Conservation (phyloP, 805 yeast species). For the Ogataea neopini region DNA sequence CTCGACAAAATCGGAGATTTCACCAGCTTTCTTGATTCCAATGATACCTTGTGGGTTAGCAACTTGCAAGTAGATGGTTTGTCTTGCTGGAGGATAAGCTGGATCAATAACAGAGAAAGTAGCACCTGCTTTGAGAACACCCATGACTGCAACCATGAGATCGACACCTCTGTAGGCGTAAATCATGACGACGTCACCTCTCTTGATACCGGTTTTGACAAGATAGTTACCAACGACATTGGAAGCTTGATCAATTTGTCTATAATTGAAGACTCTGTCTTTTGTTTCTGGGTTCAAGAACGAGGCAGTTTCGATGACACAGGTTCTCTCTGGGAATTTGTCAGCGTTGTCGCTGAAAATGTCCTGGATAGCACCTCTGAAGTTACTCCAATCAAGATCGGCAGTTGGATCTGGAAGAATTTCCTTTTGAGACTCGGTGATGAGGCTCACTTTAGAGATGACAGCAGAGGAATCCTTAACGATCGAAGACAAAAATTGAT, state of each 20-base stretch:
- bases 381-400: slow-evolving; percentile 87
- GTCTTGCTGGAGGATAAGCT: slow-evolving; percentile 98
- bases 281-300: slow-evolving; percentile 52
- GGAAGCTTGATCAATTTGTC: slow-evolving; percentile 89
- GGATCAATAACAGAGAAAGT: slow-evolving; percentile 98
- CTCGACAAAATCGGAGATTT: slow-evolving; percentile 72
- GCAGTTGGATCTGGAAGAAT: slow-evolving; percentile 84
- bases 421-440: slow-evolving; percentile 62
- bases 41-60: slow-evolving; percentile 92
- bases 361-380: slow-evolving; percentile 95
- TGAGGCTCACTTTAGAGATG: slow-evolving; percentile 63
- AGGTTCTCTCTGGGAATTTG: slow-evolving; percentile 78
- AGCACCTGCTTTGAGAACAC: slow-evolving; percentile 97
- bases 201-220: slow-evolving; percentile 72
- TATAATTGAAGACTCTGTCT: slow-evolving; percentile 77
- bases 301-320: slow-evolving; percentile 90
- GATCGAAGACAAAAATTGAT: slow-evolving; percentile 47
- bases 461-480: slow-evolving; percentile 38
- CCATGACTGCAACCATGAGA: slow-evolving; percentile 94
- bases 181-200: slow-evolving; percentile 96
- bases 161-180: slow-evolving; percentile 98
- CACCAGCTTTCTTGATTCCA: slow-evolving; percentile 89
- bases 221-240: slow-evolving; percentile 90
- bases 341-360: slow-evolving; percentile 87
- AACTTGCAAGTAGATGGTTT: slow-evolving; percentile 86